A percentile compares a stretch with the other conserved stretches of the same genome.
These are phyloP conservation scores for Stramenopiles sp. DNA, from an alignment of 352 stramenopile species.

Conservation along the genomic window DNA sequence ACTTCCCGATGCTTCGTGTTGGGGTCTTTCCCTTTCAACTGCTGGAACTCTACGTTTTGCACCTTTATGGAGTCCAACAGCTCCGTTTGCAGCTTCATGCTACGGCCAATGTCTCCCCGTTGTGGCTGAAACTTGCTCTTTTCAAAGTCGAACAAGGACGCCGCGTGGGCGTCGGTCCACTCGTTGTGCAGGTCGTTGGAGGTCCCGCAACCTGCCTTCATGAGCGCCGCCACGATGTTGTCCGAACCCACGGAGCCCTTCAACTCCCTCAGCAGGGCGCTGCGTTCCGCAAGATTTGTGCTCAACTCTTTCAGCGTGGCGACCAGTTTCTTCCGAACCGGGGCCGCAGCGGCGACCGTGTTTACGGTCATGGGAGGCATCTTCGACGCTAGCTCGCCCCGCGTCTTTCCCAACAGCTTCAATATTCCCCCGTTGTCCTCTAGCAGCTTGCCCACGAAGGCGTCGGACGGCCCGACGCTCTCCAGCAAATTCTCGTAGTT, in stretches of 20 bases:
- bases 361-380: not conserved
- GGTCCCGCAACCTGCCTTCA: not conserved
- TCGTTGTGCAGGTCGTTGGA: not conserved
- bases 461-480: not conserved
- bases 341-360: not conserved
- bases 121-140: not conserved
- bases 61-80: not conserved
- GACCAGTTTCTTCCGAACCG: not conserved
- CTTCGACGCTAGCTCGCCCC: not conserved
- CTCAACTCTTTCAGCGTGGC: not conserved
- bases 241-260: not conserved
- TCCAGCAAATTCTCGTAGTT: not conserved
- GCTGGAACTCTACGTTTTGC: not conserved
- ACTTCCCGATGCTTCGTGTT: not conserved
- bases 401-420: not conserved
- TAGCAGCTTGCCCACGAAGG: not conserved
- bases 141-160: not conserved
- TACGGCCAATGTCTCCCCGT: not conserved
- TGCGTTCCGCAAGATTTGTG: not conserved
- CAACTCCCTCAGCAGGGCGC: not conserved
- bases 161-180: not conserved
- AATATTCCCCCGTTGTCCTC: not conserved
- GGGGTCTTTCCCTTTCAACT: not conserved
- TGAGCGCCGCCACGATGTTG: not conserved
- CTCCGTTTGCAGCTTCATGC: not conserved